Evolutionary conservation across 352 stramenopile genomes (phyloP).

Genomic region (Pythium phragmitis): DNA sequence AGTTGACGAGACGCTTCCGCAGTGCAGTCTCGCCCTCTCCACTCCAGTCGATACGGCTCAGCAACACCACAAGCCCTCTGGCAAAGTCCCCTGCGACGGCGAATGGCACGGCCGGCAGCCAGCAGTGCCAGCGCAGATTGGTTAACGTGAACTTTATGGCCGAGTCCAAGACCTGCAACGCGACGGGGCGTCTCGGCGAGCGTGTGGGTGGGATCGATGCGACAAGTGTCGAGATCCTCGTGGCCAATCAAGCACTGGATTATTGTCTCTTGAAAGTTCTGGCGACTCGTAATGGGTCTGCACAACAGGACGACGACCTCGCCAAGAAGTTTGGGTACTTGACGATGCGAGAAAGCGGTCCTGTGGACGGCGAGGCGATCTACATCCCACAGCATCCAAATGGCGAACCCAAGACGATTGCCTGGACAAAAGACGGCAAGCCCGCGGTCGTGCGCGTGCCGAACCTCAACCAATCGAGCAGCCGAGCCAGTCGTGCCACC

Average conservation of each 20-base stretch:
- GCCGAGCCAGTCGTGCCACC: neutral
- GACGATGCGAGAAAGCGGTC: constrained; percentile 36
- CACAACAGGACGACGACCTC: constrained; percentile 25
- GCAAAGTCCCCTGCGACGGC: neutral
- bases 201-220: constrained; percentile 44
- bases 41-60: neutral
- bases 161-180: constrained; percentile 46
- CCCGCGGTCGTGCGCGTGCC: constrained; percentile 22
- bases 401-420: constrained; percentile 46
- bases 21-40: neutral
- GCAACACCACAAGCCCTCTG: neutral
- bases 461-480: constrained; percentile 1
- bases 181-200: constrained; percentile 27
- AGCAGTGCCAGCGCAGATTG: constrained; percentile 5
- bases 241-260: constrained; percentile 47
- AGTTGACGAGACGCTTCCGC: neutral
- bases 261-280: constrained; percentile 56
- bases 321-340: constrained; percentile 47
- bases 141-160: constrained; percentile 55
- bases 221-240: constrained; percentile 36
- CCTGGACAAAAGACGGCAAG: too few species aligned
- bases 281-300: constrained; percentile 19
- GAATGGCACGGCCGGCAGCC: neutral
- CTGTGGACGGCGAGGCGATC: constrained; percentile 49
- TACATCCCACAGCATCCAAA: constrained; percentile 69